Base-by-base conservation (phyloP, 352 stramenopile species). In the Phytophthora sp. region DNA sequence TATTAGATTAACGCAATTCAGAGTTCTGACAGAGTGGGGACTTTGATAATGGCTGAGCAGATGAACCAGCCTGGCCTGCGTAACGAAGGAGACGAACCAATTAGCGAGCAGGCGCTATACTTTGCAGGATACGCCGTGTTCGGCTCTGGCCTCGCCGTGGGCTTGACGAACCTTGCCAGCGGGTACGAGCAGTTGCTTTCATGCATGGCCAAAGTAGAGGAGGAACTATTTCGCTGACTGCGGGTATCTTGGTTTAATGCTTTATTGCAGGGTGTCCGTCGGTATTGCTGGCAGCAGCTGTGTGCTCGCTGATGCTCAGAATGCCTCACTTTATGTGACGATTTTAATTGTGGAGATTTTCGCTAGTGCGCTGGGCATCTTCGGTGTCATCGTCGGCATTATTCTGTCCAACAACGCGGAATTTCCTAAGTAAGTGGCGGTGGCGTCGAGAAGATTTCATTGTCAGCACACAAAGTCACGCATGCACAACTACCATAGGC, bases 261-360 rank as follows among this genome's bases (percentile, higher is more conserved):
- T 18, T 57, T 30, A 8, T 21, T 62, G 20, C 49, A 98, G 91
- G 62, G 84, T 99, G 21, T 98, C 92, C 15, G 97, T 99, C 21
- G 98, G 98, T 53, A 98, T 99, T 75, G 97, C 97, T 51, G 98
- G 98, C 50, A 99, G 93, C 57, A 96, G 84, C 59, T 99, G 97
- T 88, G 98, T 98, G 47, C 88, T 99, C 38, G 97, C 95, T 15
- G 98, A 99, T 89, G 98, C 98, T 36, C 97, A 99, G 80, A 97
- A 99, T 82, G 84, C 93, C 23, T 89, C 85, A 44, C 80, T 99
- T 23, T 99, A 99, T 82, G 97, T 99, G 42, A 99, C 99, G 80
- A 99, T 99, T 82, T 85, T 99, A 58, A 98, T 99, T 82, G 94
- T 99, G n/a, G 96, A 99, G 85, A 99, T 99, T 94, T 99, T 99